Base-by-base conservation (phyloP, 768 basidiomycete genomes). In the Leccinum rimulosum region DNA sequence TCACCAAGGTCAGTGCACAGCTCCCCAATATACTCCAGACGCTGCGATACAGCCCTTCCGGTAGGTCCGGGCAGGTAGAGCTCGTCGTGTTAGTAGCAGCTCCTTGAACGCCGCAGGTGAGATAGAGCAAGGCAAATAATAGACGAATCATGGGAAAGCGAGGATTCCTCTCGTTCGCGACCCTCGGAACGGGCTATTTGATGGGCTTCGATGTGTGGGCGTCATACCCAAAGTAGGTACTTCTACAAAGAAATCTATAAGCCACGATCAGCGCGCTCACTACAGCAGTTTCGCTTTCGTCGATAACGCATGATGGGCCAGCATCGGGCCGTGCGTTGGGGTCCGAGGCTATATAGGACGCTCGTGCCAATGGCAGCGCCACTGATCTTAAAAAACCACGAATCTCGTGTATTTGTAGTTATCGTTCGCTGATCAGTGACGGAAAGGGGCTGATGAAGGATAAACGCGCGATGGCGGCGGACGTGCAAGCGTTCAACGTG, bases 381-480 rank as follows among this genome's bases (percentile, higher is more conserved):
- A 43, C 40, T 43, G n/a, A 43, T 43, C 36, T 35, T 11, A 33
- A 33, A 11, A 25, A 25, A 25, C 25, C 25, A 25, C 25, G 38
- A n/a, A n/a, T n/a, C 17, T 5, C 4, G 9, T 40, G n/a, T 40
- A 10, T 25, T 25, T 25, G 25, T 25, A 25, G 25, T 25, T 25
- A 25, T 25, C 25, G 25, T 25, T 25, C 25, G 25, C 25, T 25
- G 25, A 40, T 8, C 9, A 25, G 40, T 98, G 71, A 81, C 80
- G 9, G 79, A 84, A 70, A 81, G 79, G 22, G 92, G 5, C 70
- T 98, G 71, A 87, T 25, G 25, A 3, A 25, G 25, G 25, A 25
- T 77, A 98, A 98, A 79, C 84, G 87, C 47, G 83, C 83, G 45
- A 98, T 98, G 96, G 25, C 31, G 31, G 95, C 95, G 7, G 98